Evolutionary conservation across 495 filamentous ascomycete species (phyloP), one percentile per base, ranked within the genome.

Genomic region (Cercophora scortea): DNA sequence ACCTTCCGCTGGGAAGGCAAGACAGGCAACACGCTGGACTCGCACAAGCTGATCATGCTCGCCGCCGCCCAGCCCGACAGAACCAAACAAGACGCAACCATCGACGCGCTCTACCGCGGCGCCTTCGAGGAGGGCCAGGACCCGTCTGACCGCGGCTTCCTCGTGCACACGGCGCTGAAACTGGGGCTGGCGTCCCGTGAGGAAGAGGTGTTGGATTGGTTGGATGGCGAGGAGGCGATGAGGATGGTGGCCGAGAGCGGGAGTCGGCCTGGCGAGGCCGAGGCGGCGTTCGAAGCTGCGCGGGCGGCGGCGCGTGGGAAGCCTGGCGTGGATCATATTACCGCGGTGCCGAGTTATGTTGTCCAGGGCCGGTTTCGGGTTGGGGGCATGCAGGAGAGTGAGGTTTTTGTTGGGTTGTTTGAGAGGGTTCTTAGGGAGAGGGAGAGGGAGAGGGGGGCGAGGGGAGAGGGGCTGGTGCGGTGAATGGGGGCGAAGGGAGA

Each of bases 101-200:
- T 89, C 6, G 79, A 85, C 58, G 73, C 81, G 55, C 65, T 93
- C 15, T 88, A 89, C 68, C 65, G 62, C 18, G 76, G 74, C 6
- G 86, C 88, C 60, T 91, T 93, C 57, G 82, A 89, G 62, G 72
- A 82, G 3, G 83, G 84, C 61, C 71, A 77, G 57, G 90, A 96
- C 60, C 81, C 92, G 41, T 92, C 87, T 0, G 76, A 79, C 61
- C 69, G 66, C 19, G 70, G 67, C 2, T 77, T 84, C 25, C 72
- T 95, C 46, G 43, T 76, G 4, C 65, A 74, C 32, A 76, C 80
- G 4, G 86, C 72, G 6, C 71, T 79, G 4, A 70, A 69, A 50
- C 82, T 80, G 1, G 67, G 64, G 7, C 55, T 68, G 2, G 79
- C 80, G 0, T 53, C 86, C 51, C 73, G 77, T 16, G 71, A 75